A percentile compares a stretch with the other conserved stretches of the same genome.
phyloP scores from a whole-genome alignment of 164 flowering plant genomes.

The Warburgia ugandensis region DNA sequence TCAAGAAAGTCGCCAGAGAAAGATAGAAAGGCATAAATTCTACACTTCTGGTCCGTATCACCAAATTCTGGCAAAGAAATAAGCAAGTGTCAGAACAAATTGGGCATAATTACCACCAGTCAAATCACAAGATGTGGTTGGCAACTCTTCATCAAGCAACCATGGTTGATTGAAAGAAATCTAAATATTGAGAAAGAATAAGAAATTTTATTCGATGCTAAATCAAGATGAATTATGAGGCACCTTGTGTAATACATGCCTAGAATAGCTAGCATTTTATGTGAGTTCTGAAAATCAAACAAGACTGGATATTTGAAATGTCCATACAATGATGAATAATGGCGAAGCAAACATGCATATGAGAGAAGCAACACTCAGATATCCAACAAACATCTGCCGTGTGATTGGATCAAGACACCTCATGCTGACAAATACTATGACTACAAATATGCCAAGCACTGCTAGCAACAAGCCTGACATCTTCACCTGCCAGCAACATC shows the following conservation, averaged over 20 bases:
- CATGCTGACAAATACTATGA: constrained; percentile 43
- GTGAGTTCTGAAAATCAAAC: constrained; percentile 7
- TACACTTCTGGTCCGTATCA: constrained; percentile 46
- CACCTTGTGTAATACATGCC: too few relatives aligned
- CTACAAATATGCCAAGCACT: constrained; percentile 36
- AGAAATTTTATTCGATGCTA: too few relatives aligned
- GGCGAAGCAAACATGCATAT: constrained; percentile 88
- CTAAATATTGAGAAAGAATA: too few relatives aligned
- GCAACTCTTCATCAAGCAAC: neutral
- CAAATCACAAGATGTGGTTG: neutral
- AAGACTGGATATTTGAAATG: neutral
- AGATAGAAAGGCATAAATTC: constrained; percentile 64
- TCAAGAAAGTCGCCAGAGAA: constrained; percentile 51
- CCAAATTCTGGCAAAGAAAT: constrained; percentile 32
- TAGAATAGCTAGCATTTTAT: too few relatives aligned
- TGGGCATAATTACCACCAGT: neutral
- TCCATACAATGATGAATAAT: constrained; percentile 56
- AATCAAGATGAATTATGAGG: neutral
- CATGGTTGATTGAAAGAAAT: too few relatives aligned
- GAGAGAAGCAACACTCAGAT: constrained; percentile 56
- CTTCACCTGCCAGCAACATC: constrained; percentile 35
- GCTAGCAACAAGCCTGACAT: constrained; percentile 42
- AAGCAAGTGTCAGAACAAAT: neutral
- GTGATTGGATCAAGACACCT: constrained; percentile 20
- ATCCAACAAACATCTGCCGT: constrained; percentile 59